A percentile compares a stretch with the other conserved stretches of the same genome.
phyloP scores from a whole-genome alignment of 2,329 filamentous ascomycete species.

The Aspergillus pseudoglaucus region DNA sequence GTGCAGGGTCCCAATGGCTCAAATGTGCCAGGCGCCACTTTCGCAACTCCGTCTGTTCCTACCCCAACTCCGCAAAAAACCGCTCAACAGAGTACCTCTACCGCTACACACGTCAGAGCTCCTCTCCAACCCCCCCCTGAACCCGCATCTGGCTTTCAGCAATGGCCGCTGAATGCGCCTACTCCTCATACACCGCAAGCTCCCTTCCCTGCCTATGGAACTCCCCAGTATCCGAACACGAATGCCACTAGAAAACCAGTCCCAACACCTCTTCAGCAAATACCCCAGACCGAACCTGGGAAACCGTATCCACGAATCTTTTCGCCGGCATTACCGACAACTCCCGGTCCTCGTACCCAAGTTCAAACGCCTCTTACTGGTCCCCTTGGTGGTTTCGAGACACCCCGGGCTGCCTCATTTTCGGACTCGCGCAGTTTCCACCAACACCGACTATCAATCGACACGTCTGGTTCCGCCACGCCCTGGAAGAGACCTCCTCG shows the following conservation, averaged over 20 bases:
- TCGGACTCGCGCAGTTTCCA: constrained; percentile 21
- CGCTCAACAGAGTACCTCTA: constrained; percentile 10
- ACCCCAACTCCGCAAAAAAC: not conserved
- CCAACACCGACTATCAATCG: constrained; percentile 29
- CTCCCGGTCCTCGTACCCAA: constrained; percentile 9
- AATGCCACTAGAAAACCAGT: constrained; percentile 13
- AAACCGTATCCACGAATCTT: constrained; percentile 10
- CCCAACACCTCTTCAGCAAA: constrained; percentile 14
- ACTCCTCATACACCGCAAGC: constrained; percentile 25
- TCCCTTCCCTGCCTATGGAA: constrained; percentile 14
- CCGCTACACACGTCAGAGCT: constrained; percentile 10
- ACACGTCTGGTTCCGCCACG: constrained; percentile 35
- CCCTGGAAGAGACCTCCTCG: constrained; percentile 39
- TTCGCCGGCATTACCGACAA: constrained; percentile 15
- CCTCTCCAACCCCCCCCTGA: constrained; percentile 19
- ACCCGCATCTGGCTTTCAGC: constrained; percentile 29
- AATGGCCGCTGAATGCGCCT: constrained; percentile 29
- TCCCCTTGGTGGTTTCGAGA: constrained; percentile 14
- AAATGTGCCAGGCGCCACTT: constrained; percentile 10
- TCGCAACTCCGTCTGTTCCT: constrained; percentile 8
- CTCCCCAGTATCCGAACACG: constrained; percentile 12
- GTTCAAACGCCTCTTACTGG: not conserved
- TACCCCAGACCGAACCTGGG: constrained; percentile 10
- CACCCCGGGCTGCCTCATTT: constrained; percentile 19
- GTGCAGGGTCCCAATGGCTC: constrained; percentile 20